Conservation (phyloP, 2,329 filamentous ascomycete genomes). For the Thielaviopsis ethacetica region DNA sequence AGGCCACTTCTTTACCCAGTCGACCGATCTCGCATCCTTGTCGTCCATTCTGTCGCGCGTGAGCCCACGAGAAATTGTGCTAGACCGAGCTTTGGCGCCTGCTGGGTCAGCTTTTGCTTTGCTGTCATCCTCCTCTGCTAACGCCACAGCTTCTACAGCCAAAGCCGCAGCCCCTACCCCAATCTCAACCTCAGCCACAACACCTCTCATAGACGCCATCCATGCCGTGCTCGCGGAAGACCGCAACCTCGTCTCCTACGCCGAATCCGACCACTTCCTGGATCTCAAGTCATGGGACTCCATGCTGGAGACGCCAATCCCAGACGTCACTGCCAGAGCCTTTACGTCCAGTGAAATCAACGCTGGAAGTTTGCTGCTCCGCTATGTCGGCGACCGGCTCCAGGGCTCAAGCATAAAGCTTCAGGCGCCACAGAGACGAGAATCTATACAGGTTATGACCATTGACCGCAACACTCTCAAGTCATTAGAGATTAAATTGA, state of each 20-base stretch:
- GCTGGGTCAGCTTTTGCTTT: background rate
- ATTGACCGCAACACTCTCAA: conserved; percentile 88
- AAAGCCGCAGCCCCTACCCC: background rate
- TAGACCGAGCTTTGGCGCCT: conserved; percentile 36
- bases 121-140: background rate
- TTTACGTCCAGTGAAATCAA: conserved; percentile 56
- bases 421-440: conserved; percentile 62
- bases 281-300: conserved; percentile 50
- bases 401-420: conserved; percentile 66
- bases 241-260: conserved; percentile 59
- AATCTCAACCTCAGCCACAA: conserved; percentile 29
- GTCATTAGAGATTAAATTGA: conserved; percentile 76
- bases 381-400: conserved; percentile 67
- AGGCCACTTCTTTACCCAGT: conserved; percentile 81
- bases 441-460: conserved; percentile 61
- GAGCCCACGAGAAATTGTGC: conserved; percentile 66
- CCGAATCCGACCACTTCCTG: conserved; percentile 29
- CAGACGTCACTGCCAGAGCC: conserved; percentile 29
- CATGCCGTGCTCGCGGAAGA: conserved; percentile 58
- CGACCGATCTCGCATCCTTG: conserved; percentile 51
- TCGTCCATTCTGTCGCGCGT: conserved; percentile 73
- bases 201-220: conserved; percentile 39
- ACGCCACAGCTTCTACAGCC: too few species aligned
- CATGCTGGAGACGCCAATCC: conserved; percentile 61
- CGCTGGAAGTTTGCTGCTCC: conserved; percentile 66